Base-by-base conservation (phyloP, 805 yeast genomes). In the Lipomyces orientalis region DNA sequence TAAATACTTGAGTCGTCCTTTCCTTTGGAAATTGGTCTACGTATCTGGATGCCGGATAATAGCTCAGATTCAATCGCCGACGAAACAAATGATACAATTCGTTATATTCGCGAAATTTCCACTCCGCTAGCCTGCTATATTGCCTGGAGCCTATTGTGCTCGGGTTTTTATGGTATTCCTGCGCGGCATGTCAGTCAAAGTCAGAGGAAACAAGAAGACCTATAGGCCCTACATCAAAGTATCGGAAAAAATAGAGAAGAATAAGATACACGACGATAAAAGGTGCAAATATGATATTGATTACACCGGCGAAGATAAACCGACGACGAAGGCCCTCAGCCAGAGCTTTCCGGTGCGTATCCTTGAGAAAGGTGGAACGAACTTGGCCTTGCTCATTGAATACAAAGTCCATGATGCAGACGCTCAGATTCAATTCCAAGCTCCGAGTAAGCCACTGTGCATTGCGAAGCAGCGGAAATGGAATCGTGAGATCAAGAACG, bases 81-180 rank as follows among this genome's bases (percentile, higher is more conserved):
- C 87, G 87, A 79, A 95, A 95, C 34, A 94, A 83, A 78, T 95
- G 99, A 56, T 91, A 91, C 8, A 95, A 82, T 76, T 95, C 99
- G 78, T 95, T 95, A 76, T 90, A 91, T 75, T 95, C 99, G 65
- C 99, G 82, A 74, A 95, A 85, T 76, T 89, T 91, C 98, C 98
- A 95, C 74, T 90, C 93, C 0, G 98, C 98, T 78, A 86, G 86
- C 0, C 98, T 97, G 0, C 98, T 91, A 76, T 92, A 95, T 73
- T 93, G 97, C 58, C 99, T 82, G 1, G 93, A 83, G 5, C 92
- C 89, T 64, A 95, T 82, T 10, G 92, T 82, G 1, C 93, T 87
- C 0, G 99, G 99, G 64, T 94, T 90, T 55, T 90, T 86, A 76
- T 91, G 90, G 77, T 90, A 93, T 78, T 94, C 98, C 68, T 65